These are phyloP conservation scores for Huiozyma naganishii DNA, from an alignment of 805 yeast genomes.

Conservation along the genomic window DNA sequence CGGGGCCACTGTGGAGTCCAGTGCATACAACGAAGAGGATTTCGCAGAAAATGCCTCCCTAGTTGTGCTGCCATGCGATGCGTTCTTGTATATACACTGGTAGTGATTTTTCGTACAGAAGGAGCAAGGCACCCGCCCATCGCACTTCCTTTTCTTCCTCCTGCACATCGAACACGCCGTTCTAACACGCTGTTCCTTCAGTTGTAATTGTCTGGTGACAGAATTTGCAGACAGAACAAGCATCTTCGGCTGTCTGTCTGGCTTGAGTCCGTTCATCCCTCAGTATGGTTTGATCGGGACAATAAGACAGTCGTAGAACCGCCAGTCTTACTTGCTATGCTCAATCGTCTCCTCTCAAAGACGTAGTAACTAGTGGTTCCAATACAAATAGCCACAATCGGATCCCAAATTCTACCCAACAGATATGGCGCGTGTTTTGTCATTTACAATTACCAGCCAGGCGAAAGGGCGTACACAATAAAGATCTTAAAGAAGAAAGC, in stretches of 20 bases:
- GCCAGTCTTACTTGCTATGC: background rate
- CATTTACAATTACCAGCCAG: background rate
- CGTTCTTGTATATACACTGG: too few relatives aligned
- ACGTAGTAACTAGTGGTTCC: slow-evolving; percentile 56
- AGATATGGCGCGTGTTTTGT: slow-evolving; percentile 31
- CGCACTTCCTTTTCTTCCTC: slow-evolving; percentile 68
- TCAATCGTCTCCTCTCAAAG: slow-evolving; percentile 40
- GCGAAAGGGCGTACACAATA: too few relatives aligned
- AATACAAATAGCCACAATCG: slow-evolving; percentile 48
- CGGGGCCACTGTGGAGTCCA: too few relatives aligned
- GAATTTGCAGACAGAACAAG: slow-evolving; percentile 18
- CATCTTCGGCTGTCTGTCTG: slow-evolving; percentile 11
- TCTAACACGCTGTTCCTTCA: slow-evolving; percentile 52
- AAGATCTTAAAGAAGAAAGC: too few relatives aligned
- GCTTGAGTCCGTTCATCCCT: too few relatives aligned
- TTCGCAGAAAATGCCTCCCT: too few relatives aligned
- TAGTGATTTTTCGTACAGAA: too few relatives aligned
- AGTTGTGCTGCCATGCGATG: too few relatives aligned
- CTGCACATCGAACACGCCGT: slow-evolving; percentile 72
- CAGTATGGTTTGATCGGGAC: background rate
- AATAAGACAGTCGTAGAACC: background rate
- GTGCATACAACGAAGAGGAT: too few relatives aligned
- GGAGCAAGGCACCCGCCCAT: slow-evolving; percentile 62
- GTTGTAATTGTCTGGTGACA: slow-evolving; percentile 13
- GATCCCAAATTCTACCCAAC: slow-evolving; percentile 44